Evolutionary conservation across 768 basidiomycete species (phyloP).

Genomic region (Flagelloscypha sp.): DNA sequence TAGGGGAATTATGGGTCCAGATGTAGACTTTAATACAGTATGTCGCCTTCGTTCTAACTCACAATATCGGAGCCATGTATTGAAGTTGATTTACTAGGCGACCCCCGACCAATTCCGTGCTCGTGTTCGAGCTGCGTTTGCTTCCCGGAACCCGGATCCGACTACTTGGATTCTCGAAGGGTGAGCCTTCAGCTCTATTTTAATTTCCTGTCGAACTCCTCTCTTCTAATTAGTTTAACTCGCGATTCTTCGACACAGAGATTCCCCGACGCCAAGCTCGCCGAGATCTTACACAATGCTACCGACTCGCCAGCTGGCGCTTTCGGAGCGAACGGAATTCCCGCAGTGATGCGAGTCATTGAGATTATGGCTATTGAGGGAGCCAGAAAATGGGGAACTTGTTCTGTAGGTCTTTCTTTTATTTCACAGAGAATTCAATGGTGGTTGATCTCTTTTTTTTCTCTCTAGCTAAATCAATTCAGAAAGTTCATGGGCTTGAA

Average conservation of each 20-base stretch:
- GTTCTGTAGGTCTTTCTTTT: slow-evolving; percentile 21
- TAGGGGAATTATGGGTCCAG: too few species aligned
- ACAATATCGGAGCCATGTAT: too few species aligned
- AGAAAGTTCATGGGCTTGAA: slow-evolving; percentile 40
- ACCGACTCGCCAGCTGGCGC: slow-evolving; percentile 38
- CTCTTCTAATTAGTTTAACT: too few species aligned
- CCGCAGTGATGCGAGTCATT: slow-evolving; percentile 36
- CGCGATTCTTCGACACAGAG: slow-evolving; percentile 17
- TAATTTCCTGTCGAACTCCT: background rate
- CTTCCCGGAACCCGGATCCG: slow-evolving; percentile 25
- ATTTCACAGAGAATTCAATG: too few species aligned
- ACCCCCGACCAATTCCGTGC: too few species aligned
- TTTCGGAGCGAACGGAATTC: slow-evolving; percentile 41
- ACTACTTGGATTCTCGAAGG: slow-evolving; percentile 48
- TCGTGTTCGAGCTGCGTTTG: too few species aligned
- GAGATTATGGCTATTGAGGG: slow-evolving; percentile 53
- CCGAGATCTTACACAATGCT: slow-evolving; percentile 35
- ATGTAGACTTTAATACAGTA: slow-evolving; percentile 11
- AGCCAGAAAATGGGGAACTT: slow-evolving; percentile 46
- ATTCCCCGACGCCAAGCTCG: slow-evolving; percentile 20
- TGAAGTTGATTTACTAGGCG: background rate
- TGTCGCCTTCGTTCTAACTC: too few species aligned
- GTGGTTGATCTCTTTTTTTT: slow-evolving; percentile 1
- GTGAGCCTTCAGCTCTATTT: slow-evolving; percentile 26
- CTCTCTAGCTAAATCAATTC: slow-evolving; percentile 42